These are phyloP conservation scores for Amphibolis antarctica DNA, from an alignment of 106 monocot genomes.

Conservation along the genomic window DNA sequence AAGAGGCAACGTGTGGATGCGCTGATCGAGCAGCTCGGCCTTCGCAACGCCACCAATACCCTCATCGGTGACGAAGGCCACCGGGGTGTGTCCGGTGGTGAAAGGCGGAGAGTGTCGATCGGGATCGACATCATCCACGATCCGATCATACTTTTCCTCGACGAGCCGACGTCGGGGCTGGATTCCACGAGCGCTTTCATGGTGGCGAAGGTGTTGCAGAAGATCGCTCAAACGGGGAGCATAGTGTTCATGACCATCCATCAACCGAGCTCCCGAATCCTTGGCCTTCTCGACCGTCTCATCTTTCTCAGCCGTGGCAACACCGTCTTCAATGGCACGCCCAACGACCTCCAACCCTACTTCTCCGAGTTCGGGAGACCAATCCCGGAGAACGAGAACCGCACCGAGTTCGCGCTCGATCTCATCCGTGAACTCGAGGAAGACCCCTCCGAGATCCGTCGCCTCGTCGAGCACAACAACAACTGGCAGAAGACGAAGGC, in stretches of 20 bases:
- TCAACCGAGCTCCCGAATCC: constrained; percentile 75
- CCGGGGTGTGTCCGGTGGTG: constrained; percentile 74
- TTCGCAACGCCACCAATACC: constrained; percentile 33
- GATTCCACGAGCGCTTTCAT: constrained; percentile 88
- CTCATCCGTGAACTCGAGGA: constrained; percentile 58
- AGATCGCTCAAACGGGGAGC: constrained; percentile 68
- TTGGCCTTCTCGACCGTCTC: constrained; percentile 63
- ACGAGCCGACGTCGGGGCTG: constrained; percentile 88
- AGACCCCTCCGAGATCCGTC: constrained; percentile 19
- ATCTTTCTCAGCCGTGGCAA: constrained; percentile 59
- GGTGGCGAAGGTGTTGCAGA: constrained; percentile 75
- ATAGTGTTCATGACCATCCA: constrained; percentile 66
- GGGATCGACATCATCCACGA: constrained; percentile 91
- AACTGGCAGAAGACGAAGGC: constrained; percentile 21
- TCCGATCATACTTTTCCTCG: constrained; percentile 74
- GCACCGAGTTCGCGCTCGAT: constrained; percentile 26
- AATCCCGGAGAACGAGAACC: constrained; percentile 47
- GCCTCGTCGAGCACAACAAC: constrained; percentile 45
- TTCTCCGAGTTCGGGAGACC: constrained; percentile 66
- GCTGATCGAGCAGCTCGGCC: constrained; percentile 52
- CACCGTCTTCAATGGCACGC: constrained; percentile 39
- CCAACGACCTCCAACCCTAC: constrained; percentile 38
- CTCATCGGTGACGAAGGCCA: constrained; percentile 52
- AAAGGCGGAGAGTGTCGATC: constrained; percentile 71
- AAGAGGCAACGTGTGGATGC: constrained; percentile 40